Evolutionary conservation across 768 basidiomycete species (phyloP), one percentile per base, ranked within the genome.

Genomic region (Dentipellis fragilis): DNA sequence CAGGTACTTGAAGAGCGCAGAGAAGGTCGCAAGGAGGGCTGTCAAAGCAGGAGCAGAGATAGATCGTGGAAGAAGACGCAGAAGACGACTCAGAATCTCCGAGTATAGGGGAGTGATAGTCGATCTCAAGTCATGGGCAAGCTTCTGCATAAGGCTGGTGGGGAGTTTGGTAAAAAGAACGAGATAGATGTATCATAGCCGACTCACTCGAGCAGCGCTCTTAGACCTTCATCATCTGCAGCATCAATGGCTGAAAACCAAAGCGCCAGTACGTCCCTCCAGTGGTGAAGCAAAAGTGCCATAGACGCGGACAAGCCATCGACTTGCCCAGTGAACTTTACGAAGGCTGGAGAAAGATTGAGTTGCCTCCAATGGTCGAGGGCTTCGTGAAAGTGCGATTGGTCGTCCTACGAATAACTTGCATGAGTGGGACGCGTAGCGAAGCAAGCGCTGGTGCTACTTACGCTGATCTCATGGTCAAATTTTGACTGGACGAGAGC

Each of bases 241-340:
- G 60, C 62, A 45, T 77, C 75, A 35, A 88, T 65, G 0, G 82
- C 80, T 10, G 66, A 71, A 17, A 79, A 65, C 90, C 90, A 93
- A 3, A 83, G 60, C 1, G 76, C 71, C 19, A 85, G 71, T 1
- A 94, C 75, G 12, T 85, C 80, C 59, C 74, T 71, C 82, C 86
- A 88, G 67, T 92, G 84, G 62, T 89, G 87, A 8, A 94, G 73
- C 12, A 94, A 77, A 29, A 92, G 71, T 1, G 90, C 85, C 79
- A 93, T 81, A 4, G 87, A 90, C 2, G 80, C 76, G 5, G 86
- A 82, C 39, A 90, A 71, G 0, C 75, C 67, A 42, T 83, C 77
- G 0, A 76, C 81, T 58, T 77, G 76, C 56, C 77, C 74, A 2
- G 84, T 81, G 64, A 91, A 93, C 29, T 73, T 69, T 54, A 91